Evolutionary conservation across 2,329 filamentous ascomycete species (phyloP), one percentile per base, ranked within the genome.

Genomic region (Xylariaceae sp.): DNA sequence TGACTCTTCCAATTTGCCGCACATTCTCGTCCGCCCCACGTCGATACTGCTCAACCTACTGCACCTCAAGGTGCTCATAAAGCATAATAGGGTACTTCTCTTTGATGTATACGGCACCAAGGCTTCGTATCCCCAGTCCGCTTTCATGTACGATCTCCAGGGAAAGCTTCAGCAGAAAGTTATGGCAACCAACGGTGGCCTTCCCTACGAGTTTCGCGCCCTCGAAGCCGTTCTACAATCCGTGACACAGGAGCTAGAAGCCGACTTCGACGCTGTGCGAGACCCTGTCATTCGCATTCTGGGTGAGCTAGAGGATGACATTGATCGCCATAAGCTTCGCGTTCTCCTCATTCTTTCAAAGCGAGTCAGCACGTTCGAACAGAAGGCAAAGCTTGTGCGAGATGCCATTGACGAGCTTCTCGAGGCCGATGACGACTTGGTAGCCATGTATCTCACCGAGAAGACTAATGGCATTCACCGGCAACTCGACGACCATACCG

Each of bases 121-220:
- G 55, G 90, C 95, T 63, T 95, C 91, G 0, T 96, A 96, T 66
- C 91, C 92, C 30, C 94, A 97, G 70, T 96, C 91, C 3, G 84
- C 94, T 13, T 99, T 99, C 74, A 95, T 99, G 84, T 96, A 97
- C 72, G 94, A 97, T 67, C 76, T 99, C 18, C 91, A 97, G 70
- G 89, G 89, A 12, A 96, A 95, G 68, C 77, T 99, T 42, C 86
- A 89, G 59, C 90, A 96, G 67, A 92, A 91, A 69, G 79, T 84
- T 55, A 68, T 75, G 2, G 75, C 79, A 0, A 72, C 75, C n/a
- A 79, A 82, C 15, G 80, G 79, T 34, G 81, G 83, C 2, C 78
- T 99, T 5, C 89, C 94, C 0, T 99, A 99, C 71, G 94, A 99
- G 70, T 96, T 97, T 71, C 87, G 94, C 26, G 94, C 94, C 4